phyloP scores from a whole-genome alignment of 1,139 yeast genomes.

The Protomyces arabidopsidicola region DNA sequence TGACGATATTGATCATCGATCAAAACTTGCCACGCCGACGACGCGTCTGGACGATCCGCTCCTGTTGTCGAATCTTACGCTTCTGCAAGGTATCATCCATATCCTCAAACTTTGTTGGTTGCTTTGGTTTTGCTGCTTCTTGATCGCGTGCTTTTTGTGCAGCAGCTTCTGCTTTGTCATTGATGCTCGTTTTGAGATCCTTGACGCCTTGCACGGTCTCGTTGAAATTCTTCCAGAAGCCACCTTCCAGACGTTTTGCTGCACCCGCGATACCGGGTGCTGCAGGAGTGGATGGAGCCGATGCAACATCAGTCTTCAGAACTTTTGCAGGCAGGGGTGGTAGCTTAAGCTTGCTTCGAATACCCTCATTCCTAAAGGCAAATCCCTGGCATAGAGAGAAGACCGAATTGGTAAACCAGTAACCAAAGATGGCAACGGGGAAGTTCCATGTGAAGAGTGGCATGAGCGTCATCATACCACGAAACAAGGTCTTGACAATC shows the following conservation, averaged over 20 bases:
- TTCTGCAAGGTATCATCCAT: slow-evolving; percentile 18
- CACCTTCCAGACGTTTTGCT: slow-evolving; percentile 9
- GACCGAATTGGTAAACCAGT: slow-evolving; percentile 29
- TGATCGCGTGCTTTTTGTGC: slow-evolving; percentile 57
- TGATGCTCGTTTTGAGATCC: slow-evolving; percentile 18
- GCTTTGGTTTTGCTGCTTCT: slow-evolving; percentile 42
- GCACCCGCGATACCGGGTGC: background rate
- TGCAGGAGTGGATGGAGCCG: background rate
- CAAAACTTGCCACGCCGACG: background rate
- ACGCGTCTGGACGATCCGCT: slow-evolving; percentile 3
- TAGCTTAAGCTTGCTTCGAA: slow-evolving; percentile 17
- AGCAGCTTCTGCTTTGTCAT: slow-evolving; percentile 53
- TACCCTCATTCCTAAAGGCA: slow-evolving; percentile 19
- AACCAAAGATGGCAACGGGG: slow-evolving; percentile 29
- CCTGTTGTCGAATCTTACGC: slow-evolving; percentile 22
- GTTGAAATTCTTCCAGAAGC: slow-evolving; percentile 24
- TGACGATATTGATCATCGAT: background rate
- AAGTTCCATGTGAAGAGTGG: slow-evolving; percentile 26
- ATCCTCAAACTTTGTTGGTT: slow-evolving; percentile 19
- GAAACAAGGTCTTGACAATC: slow-evolving; percentile 12
- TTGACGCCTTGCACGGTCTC: slow-evolving; percentile 25
- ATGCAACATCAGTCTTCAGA: background rate
- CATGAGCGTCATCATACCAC: slow-evolving; percentile 23
- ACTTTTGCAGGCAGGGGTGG: slow-evolving; percentile 23
- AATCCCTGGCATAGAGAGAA: slow-evolving; percentile 28